A percentile compares a stretch with the other conserved stretches of the same genome.
These are phyloP conservation scores for Thoreauomyces humboldtii DNA, from an alignment of 192 early-diverging fungal species.

Conservation along the genomic window DNA sequence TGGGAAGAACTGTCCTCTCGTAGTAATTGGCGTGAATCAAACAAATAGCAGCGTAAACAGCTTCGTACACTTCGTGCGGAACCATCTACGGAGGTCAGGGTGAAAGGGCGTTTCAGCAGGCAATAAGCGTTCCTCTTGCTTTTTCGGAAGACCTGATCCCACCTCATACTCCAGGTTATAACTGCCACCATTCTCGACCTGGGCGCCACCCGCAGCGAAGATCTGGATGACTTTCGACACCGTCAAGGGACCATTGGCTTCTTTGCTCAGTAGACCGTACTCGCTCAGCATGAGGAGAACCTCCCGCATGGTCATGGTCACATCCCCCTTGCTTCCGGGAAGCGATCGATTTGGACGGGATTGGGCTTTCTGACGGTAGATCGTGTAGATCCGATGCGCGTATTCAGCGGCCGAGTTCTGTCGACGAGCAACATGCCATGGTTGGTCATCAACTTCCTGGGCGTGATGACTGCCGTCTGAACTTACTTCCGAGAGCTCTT, in stretches of 20 bases:
- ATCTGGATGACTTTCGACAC: slow-evolving; percentile 34
- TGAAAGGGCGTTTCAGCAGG: too few species aligned
- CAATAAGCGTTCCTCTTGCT: too few species aligned
- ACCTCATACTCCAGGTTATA: slow-evolving; percentile 56
- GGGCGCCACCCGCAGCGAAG: slow-evolving; percentile 26
- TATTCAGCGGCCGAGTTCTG: slow-evolving; percentile 30
- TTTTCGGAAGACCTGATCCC: too few species aligned
- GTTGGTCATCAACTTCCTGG: background rate
- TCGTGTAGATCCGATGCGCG: slow-evolving; percentile 20
- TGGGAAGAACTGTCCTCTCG: slow-evolving; percentile 1
- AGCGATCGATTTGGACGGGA: slow-evolving; percentile 15
- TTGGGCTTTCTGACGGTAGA: slow-evolving; percentile 30
- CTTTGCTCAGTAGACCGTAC: slow-evolving; percentile 34
- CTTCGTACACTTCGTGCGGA: slow-evolving; percentile 37
- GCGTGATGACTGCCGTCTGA: background rate
- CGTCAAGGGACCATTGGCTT: slow-evolving; percentile 20
- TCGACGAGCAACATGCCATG: background rate
- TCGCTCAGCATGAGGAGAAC: slow-evolving; percentile 40
- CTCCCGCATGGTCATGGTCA: slow-evolving; percentile 45
- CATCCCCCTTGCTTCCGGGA: slow-evolving; percentile 15
- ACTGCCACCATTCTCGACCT: slow-evolving; percentile 26
- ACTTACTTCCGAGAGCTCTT: slow-evolving; percentile 4
- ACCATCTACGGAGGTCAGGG: slow-evolving; percentile 40
- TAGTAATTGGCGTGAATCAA: slow-evolving; percentile 15
- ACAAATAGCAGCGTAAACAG: slow-evolving; percentile 28